A percentile compares a stretch with the other conserved stretches of the same genome.
These are phyloP conservation scores for Debaryomyces castellii DNA, from an alignment of 805 yeast genomes.

Conservation along the genomic window DNA sequence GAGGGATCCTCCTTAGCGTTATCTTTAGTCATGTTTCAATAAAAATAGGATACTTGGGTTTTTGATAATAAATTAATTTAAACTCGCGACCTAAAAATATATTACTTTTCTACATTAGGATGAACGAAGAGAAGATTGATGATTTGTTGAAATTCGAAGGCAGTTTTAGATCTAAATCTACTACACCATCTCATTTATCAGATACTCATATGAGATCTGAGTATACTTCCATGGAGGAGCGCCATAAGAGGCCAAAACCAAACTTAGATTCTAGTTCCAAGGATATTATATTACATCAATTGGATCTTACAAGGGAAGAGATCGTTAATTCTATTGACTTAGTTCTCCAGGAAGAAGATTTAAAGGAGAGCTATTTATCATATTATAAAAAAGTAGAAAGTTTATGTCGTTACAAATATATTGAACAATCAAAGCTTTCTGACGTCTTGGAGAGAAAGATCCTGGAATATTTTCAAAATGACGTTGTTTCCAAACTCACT, in stretches of 20 bases:
- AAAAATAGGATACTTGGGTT: too few relatives aligned
- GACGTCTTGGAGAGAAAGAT: conserved; percentile 17
- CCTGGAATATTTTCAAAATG: conserved; percentile 11
- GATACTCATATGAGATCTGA: conserved; percentile 10
- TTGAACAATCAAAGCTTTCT: conserved; percentile 31
- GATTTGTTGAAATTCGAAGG: background rate
- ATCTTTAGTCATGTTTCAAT: background rate
- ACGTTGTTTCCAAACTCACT: conserved; percentile 9
- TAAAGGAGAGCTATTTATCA: conserved; percentile 20
- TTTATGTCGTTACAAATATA: conserved; percentile 29
- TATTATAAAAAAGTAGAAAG: conserved; percentile 30
- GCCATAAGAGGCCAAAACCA: conserved; percentile 18
- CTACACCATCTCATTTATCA: conserved; percentile 14
- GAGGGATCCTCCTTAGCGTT: background rate
- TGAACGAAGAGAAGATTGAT: background rate
- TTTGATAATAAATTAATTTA: background rate
- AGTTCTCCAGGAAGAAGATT: conserved; percentile 15
- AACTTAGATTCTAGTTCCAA: conserved; percentile 6
- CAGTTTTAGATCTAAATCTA: background rate
- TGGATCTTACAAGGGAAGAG: conserved; percentile 9
- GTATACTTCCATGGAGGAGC: conserved; percentile 2
- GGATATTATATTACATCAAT: conserved; percentile 1
- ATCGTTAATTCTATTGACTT: conserved; percentile 16
- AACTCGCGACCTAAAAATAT: background rate
- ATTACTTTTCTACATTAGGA: background rate